These are phyloP conservation scores for Aspergillus wentii DNA, from an alignment of 495 filamentous ascomycete genomes.

Conservation along the genomic window DNA sequence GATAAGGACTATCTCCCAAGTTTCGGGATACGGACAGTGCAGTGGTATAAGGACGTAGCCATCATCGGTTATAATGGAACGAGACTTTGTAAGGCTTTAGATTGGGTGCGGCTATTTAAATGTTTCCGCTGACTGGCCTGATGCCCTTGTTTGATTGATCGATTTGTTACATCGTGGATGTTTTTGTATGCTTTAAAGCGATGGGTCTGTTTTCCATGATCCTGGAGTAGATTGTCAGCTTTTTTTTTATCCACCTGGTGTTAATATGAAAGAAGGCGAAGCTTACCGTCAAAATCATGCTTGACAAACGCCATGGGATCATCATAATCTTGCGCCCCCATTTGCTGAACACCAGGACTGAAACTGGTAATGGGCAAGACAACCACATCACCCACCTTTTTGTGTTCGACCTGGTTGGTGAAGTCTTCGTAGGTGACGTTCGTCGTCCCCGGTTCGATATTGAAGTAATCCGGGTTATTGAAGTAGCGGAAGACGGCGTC, in stretches of 20 bases:
- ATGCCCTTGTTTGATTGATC: constrained; percentile 1
- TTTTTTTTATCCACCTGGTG: constrained; percentile 73
- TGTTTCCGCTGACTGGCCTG: no score
- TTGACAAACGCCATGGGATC: constrained; percentile 98
- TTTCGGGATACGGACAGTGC: no score
- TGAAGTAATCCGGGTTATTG: constrained; percentile 87
- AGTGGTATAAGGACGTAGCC: no score
- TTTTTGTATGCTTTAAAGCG: constrained; percentile 16
- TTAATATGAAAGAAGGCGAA: constrained; percentile 5
- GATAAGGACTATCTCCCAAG: no score
- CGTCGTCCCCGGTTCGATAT: constrained; percentile 60
- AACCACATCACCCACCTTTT: constrained; percentile 91
- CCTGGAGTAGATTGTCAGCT: constrained; percentile 32
- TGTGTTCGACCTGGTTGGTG: constrained; percentile 73
- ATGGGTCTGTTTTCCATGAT: constrained; percentile 35
- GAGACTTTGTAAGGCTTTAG: no score
- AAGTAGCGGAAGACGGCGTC: constrained; percentile 89
- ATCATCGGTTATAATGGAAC: no score
- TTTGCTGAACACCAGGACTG: constrained; percentile 88
- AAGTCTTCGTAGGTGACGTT: constrained; percentile 87
- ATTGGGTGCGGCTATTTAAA: not conserved
- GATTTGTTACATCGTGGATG: not conserved
- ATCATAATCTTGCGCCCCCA: constrained; percentile 86
- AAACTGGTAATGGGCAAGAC: constrained; percentile 96
- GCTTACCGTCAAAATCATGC: constrained; percentile 89